These are phyloP conservation scores for Aspergillus tamarii DNA, from an alignment of 2,329 filamentous ascomycete species.

Conservation along the genomic window DNA sequence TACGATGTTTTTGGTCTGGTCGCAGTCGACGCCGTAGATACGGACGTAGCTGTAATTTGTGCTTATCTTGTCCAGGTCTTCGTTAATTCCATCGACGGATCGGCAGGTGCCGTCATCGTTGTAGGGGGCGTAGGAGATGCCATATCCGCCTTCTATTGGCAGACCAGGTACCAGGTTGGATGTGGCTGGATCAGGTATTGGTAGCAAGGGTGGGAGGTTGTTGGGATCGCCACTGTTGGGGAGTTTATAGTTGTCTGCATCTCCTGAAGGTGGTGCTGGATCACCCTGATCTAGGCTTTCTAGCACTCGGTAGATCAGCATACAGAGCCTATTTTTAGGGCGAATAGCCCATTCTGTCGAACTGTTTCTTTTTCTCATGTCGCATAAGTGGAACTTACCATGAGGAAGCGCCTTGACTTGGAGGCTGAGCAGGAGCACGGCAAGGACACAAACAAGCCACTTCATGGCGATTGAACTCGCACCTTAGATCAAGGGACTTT, in stretches of 20 bases:
- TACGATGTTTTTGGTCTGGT: constrained; percentile 68
- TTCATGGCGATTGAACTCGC: constrained; percentile 16
- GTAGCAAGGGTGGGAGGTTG: not conserved
- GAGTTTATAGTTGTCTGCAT: not conserved
- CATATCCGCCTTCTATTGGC: constrained; percentile 34
- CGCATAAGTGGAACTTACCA: constrained; percentile 22
- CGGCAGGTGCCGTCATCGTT: constrained; percentile 67
- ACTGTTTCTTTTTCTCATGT: not conserved
- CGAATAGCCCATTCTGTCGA: too few species aligned
- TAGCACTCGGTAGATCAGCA: not conserved
- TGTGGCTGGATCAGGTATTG: not conserved
- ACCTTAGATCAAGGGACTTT: not conserved
- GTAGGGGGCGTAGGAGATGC: constrained; percentile 64
- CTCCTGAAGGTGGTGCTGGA: not conserved
- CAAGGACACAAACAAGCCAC: constrained; percentile 23
- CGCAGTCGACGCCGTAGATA: constrained; percentile 79
- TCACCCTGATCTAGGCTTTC: not conserved
- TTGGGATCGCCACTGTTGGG: not conserved
- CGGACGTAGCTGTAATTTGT: constrained; percentile 65
- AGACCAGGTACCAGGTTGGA: not conserved
- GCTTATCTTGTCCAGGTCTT: constrained; percentile 63
- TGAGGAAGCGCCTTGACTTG: constrained; percentile 26
- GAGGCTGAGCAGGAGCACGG: constrained; percentile 23
- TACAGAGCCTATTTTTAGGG: not conserved
- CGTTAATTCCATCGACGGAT: constrained; percentile 61